Percentiles rank a stretch among this genome's conserved stretches.
Evolutionary conservation across 169 alveolate genomes (phyloP).

Genomic region (Ichthyophthirius multifiliis): DNA sequence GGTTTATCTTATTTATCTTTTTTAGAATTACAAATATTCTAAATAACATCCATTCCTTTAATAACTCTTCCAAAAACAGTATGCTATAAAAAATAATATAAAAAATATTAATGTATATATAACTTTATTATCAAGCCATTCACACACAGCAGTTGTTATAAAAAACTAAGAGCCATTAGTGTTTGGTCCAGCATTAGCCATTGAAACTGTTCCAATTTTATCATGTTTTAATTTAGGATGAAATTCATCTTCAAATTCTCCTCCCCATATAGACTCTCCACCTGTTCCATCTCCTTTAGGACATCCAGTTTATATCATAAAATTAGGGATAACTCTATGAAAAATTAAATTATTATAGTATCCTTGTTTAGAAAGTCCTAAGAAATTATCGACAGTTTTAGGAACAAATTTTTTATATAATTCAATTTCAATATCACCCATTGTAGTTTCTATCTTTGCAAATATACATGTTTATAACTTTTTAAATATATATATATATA

Average conservation of each 20-base stretch:
- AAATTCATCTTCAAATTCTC: conserved; percentile 95
- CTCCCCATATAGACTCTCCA: conserved; percentile 95
- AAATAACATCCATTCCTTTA: conserved; percentile 92
- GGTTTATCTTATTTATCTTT: conserved; percentile 82
- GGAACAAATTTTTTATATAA: conserved; percentile 92
- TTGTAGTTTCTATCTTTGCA: conserved; percentile 95
- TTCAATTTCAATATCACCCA: conserved; percentile 96
- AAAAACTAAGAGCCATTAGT: conserved; percentile 97
- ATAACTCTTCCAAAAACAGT: conserved; percentile 98
- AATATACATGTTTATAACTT: conserved; percentile 65
- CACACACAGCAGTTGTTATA: conserved; percentile 92
- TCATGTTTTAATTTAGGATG: conserved; percentile 93
- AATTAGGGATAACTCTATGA: conserved; percentile 90
- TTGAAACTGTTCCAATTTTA: conserved; percentile 93
- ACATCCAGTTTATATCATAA: conserved; percentile 99
- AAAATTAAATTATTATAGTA: conserved; percentile 83
- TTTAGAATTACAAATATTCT: conserved; percentile 88
- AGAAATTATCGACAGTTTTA: conserved; percentile 96
- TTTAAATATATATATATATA: conserved; percentile 26
- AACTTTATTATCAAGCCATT: conserved; percentile 97
- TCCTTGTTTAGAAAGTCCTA: conserved; percentile 93
- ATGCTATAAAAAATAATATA: conserved; percentile 66
- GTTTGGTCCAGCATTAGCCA: conserved; percentile 99
- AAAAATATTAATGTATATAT: conserved; percentile 80
- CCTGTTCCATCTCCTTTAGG: conserved; percentile 99